A percentile compares a stretch with the other conserved stretches of the same genome.
Evolutionary conservation across 129 eudicot species (phyloP).

Genomic region (Calendula officinalis): DNA sequence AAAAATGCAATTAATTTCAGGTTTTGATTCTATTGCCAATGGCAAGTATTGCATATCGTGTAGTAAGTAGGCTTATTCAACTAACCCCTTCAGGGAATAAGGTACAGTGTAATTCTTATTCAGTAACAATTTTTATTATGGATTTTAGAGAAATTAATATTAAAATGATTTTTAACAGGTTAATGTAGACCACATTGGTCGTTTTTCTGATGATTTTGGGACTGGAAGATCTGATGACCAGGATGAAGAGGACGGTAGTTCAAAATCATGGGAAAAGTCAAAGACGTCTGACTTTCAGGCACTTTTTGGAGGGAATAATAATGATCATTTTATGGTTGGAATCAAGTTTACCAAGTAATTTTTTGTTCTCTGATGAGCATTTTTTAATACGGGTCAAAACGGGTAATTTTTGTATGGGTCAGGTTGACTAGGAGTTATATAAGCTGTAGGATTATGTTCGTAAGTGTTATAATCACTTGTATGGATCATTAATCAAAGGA

Average conservation of each 20-base stretch:
- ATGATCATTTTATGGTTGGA: conserved; percentile 82
- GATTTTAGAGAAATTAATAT: background rate
- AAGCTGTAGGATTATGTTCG: no score
- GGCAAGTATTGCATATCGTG: conserved; percentile 73
- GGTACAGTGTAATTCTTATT: conserved; percentile 37
- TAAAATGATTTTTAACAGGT: conserved; percentile 32
- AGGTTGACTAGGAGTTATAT: no score
- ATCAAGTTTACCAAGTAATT: conserved; percentile 69
- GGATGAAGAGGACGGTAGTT: conserved; percentile 46
- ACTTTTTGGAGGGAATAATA: conserved; percentile 64
- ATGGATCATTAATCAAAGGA: no score
- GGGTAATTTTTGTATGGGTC: no score
- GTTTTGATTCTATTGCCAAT: conserved; percentile 75
- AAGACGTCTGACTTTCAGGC: conserved; percentile 75
- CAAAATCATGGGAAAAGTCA: conserved; percentile 45
- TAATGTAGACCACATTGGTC: conserved; percentile 68
- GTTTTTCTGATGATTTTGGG: conserved; percentile 72
- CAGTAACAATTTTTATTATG: background rate
- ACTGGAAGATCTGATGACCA: conserved; percentile 33
- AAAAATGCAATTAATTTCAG: conserved; percentile 33
- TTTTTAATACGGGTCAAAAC: background rate
- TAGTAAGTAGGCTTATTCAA: conserved; percentile 75
- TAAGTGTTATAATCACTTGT: no score
- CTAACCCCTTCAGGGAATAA: conserved; percentile 72
- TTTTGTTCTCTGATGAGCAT: background rate